A percentile compares a stretch with the other conserved stretches of the same genome.
These are phyloP conservation scores for Pseudotulostoma volvatum DNA, from an alignment of 495 filamentous ascomycete genomes.

Conservation along the genomic window DNA sequence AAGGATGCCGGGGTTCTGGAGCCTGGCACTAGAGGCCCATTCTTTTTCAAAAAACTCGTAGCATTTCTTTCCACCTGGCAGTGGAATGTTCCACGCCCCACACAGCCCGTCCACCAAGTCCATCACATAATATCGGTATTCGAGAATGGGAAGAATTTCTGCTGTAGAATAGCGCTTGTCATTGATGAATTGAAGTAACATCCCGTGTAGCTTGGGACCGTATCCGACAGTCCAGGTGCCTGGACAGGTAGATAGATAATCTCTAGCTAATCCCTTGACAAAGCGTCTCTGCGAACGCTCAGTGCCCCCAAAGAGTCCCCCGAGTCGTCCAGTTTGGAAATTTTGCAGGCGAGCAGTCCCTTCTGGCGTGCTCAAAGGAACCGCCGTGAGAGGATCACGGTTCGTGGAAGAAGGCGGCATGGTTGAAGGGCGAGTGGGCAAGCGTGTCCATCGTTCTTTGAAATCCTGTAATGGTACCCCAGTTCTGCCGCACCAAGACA, in stretches of 20 bases:
- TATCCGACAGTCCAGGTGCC: not conserved
- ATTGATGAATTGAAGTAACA: not conserved
- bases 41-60: not conserved
- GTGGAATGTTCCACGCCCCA: not conserved
- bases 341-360: not conserved
- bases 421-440: not conserved
- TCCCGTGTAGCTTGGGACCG: not conserved
- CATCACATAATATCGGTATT: not conserved
- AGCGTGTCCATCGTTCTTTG: not conserved
- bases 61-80: not conserved
- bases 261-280: not conserved
- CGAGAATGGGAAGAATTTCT: not conserved
- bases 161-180: not conserved
- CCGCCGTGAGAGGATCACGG: not conserved
- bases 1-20: not conserved
- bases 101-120: not conserved
- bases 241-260: not conserved
- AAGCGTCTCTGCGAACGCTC: not conserved
- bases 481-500: conserved; percentile 9
- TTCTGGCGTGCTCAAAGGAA: not conserved
- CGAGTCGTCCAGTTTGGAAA: not conserved
- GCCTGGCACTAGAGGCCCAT: not conserved
- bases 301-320: not conserved
- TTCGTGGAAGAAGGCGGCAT: not conserved
- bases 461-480: conserved; percentile 8